phyloP scores from a whole-genome alignment of 2,329 filamentous ascomycete genomes.

The Aschersonia sp. region DNA sequence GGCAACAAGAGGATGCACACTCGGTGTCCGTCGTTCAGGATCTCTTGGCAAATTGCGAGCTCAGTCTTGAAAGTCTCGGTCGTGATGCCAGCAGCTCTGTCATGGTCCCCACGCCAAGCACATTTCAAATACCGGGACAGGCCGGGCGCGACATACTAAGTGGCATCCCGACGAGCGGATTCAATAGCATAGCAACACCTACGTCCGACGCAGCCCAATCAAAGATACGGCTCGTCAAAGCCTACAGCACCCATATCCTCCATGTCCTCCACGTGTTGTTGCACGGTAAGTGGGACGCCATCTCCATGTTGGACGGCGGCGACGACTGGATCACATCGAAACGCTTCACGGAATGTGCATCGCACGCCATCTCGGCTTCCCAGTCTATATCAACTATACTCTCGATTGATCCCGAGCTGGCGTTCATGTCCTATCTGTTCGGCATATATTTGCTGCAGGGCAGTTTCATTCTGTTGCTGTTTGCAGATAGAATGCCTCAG shows the following conservation, averaged over 20 bases:
- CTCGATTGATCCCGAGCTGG: slow-evolving; percentile 30
- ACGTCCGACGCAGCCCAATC: slow-evolving; percentile 12
- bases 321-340: slow-evolving; percentile 32
- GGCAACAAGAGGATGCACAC: slow-evolving; percentile 17
- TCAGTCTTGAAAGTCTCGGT: slow-evolving; percentile 18
- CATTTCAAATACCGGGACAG: slow-evolving; percentile 1
- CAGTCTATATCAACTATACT: slow-evolving; percentile 30
- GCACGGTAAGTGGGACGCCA: slow-evolving; percentile 33
- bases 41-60: slow-evolving; percentile 22
- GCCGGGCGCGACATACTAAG: slow-evolving; percentile 3
- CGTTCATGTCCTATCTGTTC: slow-evolving; percentile 37
- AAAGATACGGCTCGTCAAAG: slow-evolving; percentile 24
- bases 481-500: slow-evolving; percentile 33
- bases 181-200: slow-evolving; percentile 1
- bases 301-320: slow-evolving; percentile 31
- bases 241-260: slow-evolving; percentile 31
- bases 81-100: slow-evolving; percentile 7
- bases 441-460: slow-evolving; percentile 36
- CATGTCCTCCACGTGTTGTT: slow-evolving; percentile 32
- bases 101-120: background rate
- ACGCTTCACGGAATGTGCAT: slow-evolving; percentile 28
- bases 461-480: slow-evolving; percentile 32
- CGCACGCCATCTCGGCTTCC: slow-evolving; percentile 30
- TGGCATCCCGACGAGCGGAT: slow-evolving; percentile 4
- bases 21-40: slow-evolving; percentile 19